Evolutionary conservation across 2,329 filamentous ascomycete genomes (phyloP), one percentile per base, ranked within the genome.

Genomic region (Claviceps pusilla): DNA sequence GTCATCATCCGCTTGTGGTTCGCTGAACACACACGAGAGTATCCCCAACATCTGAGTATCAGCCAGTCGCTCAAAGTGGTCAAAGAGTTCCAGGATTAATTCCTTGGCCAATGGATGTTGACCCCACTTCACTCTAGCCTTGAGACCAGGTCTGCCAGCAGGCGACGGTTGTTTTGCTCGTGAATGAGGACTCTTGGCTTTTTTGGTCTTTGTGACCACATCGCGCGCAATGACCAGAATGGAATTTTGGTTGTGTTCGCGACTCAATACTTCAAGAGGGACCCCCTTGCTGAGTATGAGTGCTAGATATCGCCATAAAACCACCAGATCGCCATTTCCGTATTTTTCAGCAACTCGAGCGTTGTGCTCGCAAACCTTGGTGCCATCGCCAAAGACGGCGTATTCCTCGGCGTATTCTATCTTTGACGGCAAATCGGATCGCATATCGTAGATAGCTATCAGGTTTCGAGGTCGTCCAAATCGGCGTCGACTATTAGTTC

Each of bases 361-460:
- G 66, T 98, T 98, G 62, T 94, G 85, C 48, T 79, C 75, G 67
- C 91, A 97, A 3, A 95, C 82, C 42, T 85, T 79, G n/a, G 82
- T 79, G 0, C 86, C 85, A 57, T 89, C 82, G 3, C 89, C 89
- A 65, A 93, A 90, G 14, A 96, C 86, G 29, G 78, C 78, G 68
- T 97, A 98, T 59, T 86, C 80, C 55, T 81, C 73, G 2, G 89
- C 93, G 57, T 96, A 77, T 54, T 82, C 76, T 56, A 77, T 77
- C 66, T 89, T 93, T 3, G 87, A 86, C 0, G 90, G 90, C n/a
- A 95, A 70, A 12, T 89, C 67, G 50, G 79, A 73, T 10, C 80
- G 78, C 31, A 94, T 66, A 57, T 88, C 77, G 62, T 90, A 77
- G 43, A 96, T 81, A 1, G 82, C 82, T 24, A 97, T 71, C 28